Percentiles rank a stretch among this genome's conserved stretches.
These are phyloP conservation scores for Flaveria ramosissima DNA, from an alignment of 129 eudicot genomes.

Conservation along the genomic window DNA sequence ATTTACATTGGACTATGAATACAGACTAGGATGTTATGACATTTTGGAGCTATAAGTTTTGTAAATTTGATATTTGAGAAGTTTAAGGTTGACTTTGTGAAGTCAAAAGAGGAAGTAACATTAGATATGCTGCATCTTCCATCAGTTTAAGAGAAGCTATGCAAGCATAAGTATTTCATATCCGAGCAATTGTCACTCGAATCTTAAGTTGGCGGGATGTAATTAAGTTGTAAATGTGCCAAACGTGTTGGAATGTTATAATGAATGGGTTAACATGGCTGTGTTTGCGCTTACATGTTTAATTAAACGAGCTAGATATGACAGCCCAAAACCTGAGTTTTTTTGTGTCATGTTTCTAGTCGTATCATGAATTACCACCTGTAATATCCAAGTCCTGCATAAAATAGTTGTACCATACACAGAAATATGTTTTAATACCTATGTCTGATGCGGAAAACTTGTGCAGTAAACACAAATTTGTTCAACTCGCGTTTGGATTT, in stretches of 20 bases:
- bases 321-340: neutral
- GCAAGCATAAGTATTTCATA: neutral
- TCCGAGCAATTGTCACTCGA: neutral
- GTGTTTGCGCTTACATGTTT: neutral
- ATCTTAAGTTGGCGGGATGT: constrained; percentile 5
- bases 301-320: neutral
- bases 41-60: constrained; percentile 8
- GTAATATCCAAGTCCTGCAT: neutral
- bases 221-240: neutral
- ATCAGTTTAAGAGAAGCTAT: neutral
- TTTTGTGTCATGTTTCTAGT: neutral
- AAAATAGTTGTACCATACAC: neutral
- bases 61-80: neutral
- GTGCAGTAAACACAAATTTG: neutral
- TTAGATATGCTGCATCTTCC: constrained; percentile 10
- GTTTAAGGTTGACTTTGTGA: constrained; percentile 1
- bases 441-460: neutral
- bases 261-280: neutral
- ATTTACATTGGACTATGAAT: neutral
- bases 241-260: neutral
- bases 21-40: neutral
- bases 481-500: neutral
- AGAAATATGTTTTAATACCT: constrained; percentile 11
- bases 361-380: neutral
- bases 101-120: neutral